Base-by-base conservation (phyloP, 306 rosid genomes). In the Arachis hypogaea region DNA sequence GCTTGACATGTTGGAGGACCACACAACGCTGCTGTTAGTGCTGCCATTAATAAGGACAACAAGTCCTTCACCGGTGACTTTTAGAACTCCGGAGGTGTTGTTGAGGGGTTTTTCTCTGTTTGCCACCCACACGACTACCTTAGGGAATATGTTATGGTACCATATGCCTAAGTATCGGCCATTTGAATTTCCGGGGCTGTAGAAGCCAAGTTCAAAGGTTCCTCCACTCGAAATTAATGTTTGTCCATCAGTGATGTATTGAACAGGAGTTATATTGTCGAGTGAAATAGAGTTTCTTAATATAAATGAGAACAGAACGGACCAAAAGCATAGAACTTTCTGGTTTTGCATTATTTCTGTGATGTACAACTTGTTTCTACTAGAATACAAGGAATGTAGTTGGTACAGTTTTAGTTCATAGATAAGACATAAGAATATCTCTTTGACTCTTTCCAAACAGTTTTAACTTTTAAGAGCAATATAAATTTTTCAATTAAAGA, bases 111-210 rank as follows among this genome's bases (percentile, higher is more conserved):
- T 3, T 5, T 70, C 84, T 75, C 81, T 64, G 5, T 80, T 80
- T 1, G 81, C 84, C 9, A 80, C 47, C 84, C 84, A 80, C 4
- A 80, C 80, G 45, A 69, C 0, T 45, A 77, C 69, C 69, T 16
- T 38, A 45, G 84, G 80, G n/a, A 77, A 63, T 47, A 69, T 12
- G 11, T 33, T 38, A 57, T 70, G 69, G 65, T 80, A 80, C 77
- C 84, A 63, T 56, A 80, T 58, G 58, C 84, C 77, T 0, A 75
- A 63, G 66, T 80, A 80, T 69, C 43, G 63, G 8, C 16, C 56
- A 7, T 11, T 63, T 56, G 58, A 29, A 30, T 64, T 58, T 7
- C 58, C 77, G 63, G 58, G 38, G 73, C 77, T 80, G 76, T 74
- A 75, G 73, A 80, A 80, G 2, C 84, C 84, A 0, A 60, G 76